Base-by-base conservation (phyloP, 2,329 filamentous ascomycete genomes). In the Gremmenia infestans region DNA sequence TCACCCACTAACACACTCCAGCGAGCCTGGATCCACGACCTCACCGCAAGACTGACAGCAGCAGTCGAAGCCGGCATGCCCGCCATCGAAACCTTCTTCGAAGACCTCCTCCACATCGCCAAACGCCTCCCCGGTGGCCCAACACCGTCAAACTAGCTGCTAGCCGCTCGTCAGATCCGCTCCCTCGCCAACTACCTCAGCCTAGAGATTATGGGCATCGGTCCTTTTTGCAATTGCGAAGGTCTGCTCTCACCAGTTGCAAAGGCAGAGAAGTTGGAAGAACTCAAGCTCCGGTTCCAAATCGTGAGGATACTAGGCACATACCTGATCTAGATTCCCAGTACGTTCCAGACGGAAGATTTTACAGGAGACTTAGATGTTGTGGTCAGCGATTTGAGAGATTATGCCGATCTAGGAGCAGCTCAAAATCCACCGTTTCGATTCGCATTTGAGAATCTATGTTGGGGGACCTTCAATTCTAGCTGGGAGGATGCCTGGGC, bases 221-320 rank as follows among this genome's bases (percentile, higher is more conserved):
- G 86, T 4, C 89, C 89, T 0, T 92, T 93, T 68, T 81, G 82
- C 74, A 82, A 90, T 72, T 91, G 88, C 71, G 89, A 92, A 62
- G 89, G 89, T 1, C 77, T 91, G 0, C 58, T 84, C 5, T 56
- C 86, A 88, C 65, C 71, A 72, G 1, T 71, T 75, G 25, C 76
- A 83, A 4, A 72, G 91, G 32, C 74, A 5, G 19, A 28, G 23
- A 47, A 9, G 45, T 15, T 47, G 4, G 19, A 81, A 17, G 81
- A 90, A 62, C 77, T 93, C 22, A 73, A 79, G 11, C 74, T 86
- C 22, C 93, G 88, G 89, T 85, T 92, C 61, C 68, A 79, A 42
- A 74, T 94, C 11, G 84, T 82, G 5, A 75, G 79, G 17, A 78
- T 79, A 11, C 85, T 93, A 0, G 74, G 76, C 7, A 92, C 88